These are phyloP conservation scores for Eucalyptus regnans DNA, from an alignment of 345 rosid genomes.

Conservation along the genomic window DNA sequence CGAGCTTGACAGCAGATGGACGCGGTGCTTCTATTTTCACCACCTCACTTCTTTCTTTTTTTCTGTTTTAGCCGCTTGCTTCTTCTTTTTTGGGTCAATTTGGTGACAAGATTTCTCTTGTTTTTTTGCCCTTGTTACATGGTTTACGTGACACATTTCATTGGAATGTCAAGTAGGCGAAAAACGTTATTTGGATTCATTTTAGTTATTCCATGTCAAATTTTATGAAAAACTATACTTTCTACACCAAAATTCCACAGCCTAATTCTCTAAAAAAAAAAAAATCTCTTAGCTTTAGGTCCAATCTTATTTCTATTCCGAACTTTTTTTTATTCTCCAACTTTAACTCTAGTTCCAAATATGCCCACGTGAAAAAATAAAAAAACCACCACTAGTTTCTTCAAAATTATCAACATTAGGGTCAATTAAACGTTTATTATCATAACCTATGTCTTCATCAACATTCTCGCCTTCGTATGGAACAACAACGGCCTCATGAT, in stretches of 20 bases:
- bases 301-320: not conserved
- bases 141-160: not conserved
- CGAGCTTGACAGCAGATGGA: not conserved
- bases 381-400: not conserved
- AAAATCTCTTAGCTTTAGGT: not conserved
- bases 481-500: rapidly evolving
- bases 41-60: not conserved
- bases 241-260: not conserved
- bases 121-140: not conserved
- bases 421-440: not conserved
- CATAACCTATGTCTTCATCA: not conserved
- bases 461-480: rapidly evolving
- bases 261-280: not conserved
- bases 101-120: not conserved
- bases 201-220: too few relatives aligned
- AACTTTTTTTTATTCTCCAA: not conserved
- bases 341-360: not conserved
- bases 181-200: too few relatives aligned
- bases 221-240: not conserved
- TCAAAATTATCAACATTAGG: not conserved
- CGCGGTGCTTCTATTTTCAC: not conserved
- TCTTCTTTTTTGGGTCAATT: not conserved
- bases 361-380: rapidly evolving
- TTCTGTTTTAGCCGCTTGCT: not conserved
- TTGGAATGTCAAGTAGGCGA: too few relatives aligned